phyloP scores from a whole-genome alignment of 2,329 filamentous ascomycete species.

The Pseudonectria buxi region DNA sequence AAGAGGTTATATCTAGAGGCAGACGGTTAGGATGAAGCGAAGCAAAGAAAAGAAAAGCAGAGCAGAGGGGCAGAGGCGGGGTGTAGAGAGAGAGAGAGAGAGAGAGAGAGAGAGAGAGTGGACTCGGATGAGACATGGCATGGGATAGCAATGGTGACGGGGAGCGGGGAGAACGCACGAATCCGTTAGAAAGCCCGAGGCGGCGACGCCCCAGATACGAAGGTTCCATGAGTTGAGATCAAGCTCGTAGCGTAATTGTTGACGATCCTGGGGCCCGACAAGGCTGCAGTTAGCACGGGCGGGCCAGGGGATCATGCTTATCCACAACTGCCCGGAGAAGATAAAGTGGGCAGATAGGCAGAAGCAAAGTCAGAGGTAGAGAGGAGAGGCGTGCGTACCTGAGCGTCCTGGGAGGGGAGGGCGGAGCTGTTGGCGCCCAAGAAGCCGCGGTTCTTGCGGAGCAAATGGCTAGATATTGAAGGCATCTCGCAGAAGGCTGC shows the following conservation, averaged over 20 bases:
- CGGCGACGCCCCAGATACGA: slow-evolving; percentile 48
- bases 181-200: slow-evolving; percentile 47
- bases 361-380: too few relatives aligned
- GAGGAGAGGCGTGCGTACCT: slow-evolving; percentile 37
- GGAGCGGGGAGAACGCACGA: slow-evolving; percentile 32
- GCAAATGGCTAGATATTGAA: slow-evolving; percentile 20
- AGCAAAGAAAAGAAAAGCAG: too few relatives aligned
- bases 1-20: slow-evolving; percentile 44
- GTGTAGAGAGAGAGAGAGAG: too few relatives aligned
- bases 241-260: slow-evolving; percentile 45
- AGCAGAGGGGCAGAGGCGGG: too few relatives aligned
- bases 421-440: slow-evolving; percentile 45
- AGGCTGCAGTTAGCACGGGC: slow-evolving; percentile 9
- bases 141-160: not conserved
- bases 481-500: slow-evolving; percentile 16
- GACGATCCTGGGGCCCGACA: slow-evolving; percentile 35
- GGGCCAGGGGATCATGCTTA: too few relatives aligned
- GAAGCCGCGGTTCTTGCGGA: slow-evolving; percentile 41
- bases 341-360: slow-evolving; percentile 3
- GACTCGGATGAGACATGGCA: not conserved
- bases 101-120: too few relatives aligned
- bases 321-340: too few relatives aligned
- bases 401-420: slow-evolving; percentile 41
- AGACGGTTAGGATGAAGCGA: slow-evolving; percentile 2
- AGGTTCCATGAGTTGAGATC: slow-evolving; percentile 50